Conservation (phyloP, 176 grass and related monocot species). For the Lolium rigidum region DNA sequence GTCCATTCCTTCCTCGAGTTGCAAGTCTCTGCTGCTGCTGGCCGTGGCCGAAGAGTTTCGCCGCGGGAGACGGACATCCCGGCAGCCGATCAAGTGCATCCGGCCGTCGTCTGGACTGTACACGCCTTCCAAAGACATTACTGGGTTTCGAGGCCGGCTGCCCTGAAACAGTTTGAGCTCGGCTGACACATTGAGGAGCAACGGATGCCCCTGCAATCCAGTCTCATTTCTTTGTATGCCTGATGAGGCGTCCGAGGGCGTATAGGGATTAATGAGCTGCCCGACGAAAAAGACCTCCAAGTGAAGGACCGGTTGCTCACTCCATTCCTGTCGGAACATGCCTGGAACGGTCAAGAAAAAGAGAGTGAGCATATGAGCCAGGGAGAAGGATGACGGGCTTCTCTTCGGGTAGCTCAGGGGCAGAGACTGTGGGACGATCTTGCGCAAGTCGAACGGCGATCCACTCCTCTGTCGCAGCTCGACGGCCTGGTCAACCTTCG, state of each 20-base stretch:
- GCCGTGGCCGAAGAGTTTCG: neutral
- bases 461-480: neutral
- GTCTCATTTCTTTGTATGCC: neutral
- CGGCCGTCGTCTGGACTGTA: slow-evolving; percentile 10
- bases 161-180: neutral
- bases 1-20: slow-evolving; percentile 33
- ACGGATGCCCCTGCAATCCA: neutral
- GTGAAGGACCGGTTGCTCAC: slow-evolving; percentile 24
- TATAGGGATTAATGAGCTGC: neutral
- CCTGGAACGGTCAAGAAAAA: neutral
- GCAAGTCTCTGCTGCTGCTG: neutral
- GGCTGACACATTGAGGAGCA: neutral
- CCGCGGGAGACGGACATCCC: neutral
- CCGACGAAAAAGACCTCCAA: slow-evolving; percentile 22
- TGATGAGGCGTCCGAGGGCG: neutral
- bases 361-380: slow-evolving; percentile 18
- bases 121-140: slow-evolving; percentile 2
- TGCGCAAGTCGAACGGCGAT: neutral
- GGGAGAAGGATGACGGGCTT: neutral
- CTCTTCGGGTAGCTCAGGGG: slow-evolving; percentile 16
- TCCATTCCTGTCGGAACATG: neutral
- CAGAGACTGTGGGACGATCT: neutral
- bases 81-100: slow-evolving; percentile 22
- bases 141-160: neutral
- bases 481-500: neutral